Base-by-base conservation (phyloP, 345 rosid genomes). In the Sisymbrium irio region DNA sequence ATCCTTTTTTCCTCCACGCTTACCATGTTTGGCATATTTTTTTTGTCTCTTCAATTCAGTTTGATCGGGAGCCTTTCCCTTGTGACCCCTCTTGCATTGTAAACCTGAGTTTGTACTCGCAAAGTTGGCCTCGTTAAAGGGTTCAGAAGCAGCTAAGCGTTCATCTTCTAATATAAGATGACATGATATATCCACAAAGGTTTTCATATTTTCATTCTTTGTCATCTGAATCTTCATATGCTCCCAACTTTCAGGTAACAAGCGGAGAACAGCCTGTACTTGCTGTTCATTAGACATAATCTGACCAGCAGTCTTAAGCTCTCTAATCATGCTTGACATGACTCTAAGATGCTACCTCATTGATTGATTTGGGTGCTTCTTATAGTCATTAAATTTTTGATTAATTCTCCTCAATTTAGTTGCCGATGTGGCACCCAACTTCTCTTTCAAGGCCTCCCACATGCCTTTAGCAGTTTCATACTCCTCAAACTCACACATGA, bases 151-250 rank as follows among this genome's bases (percentile, higher is more conserved):
- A 0, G 19, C 46, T 28, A 69, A 7, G 45, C 56, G n/a, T 20
- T 57, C 45, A 69, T 69, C 74, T 33, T 69, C 56, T 69, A 57
- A 69, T 9, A 57, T 22, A 65, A 33, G n/a, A 65, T 65, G 70
- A 66, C 36, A 35, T 65, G 70, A 35, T 2, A 35, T 65, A 5
- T 60, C 0, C 45, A n/a, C 58, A 45, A 70, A 70, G 0, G 11
- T 45, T 22, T 70, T 35, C 1, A 70, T 36, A 35, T 59, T 59
- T 2, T 2, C 18, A 46, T 59, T 46, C 6, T 71, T 37, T 0
- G 15, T 59, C 59, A 71, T 59, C 11, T 71, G 45, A 25, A 71
- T 7, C 12, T 22, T 46, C 59, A 46, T 71, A 10, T 56, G 22
- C 0, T 32, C 65, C 33, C 22, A n/a, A n/a, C n/a, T 33, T 42